Evolutionary conservation across 768 basidiomycete genomes (phyloP).

Genomic region (Hericium coralloides): DNA sequence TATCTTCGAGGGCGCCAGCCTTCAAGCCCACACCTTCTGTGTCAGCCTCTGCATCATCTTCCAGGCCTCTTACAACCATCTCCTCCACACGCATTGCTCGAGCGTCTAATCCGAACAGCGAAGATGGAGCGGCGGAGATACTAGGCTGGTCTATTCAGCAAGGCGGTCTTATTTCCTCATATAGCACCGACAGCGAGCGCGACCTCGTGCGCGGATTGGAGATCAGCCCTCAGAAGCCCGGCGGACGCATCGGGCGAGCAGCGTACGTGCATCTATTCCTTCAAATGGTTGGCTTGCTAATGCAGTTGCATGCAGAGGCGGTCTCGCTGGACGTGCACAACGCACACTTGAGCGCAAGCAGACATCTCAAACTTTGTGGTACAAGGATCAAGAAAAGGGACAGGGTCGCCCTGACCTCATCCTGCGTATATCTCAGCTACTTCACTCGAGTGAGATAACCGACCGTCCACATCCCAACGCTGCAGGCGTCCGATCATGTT

Average conservation of each 20-base stretch:
- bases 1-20: neutral
- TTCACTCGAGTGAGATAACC: neutral
- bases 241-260: neutral
- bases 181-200: neutral
- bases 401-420: neutral
- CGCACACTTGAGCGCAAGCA: slow-evolving; percentile 1
- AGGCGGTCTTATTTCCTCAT: neutral
- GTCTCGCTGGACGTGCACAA: slow-evolving; percentile 8
- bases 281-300: neutral
- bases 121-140: neutral
- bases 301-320: slow-evolving; percentile 1
- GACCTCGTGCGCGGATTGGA: neutral
- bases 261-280: neutral
- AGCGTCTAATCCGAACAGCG: neutral
- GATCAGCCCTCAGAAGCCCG: neutral
- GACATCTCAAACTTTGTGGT: slow-evolving; percentile 7
- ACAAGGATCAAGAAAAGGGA: slow-evolving; percentile 2
- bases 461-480: neutral
- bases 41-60: neutral
- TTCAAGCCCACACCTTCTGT: neutral
- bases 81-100: neutral
- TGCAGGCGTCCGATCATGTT: neutral
- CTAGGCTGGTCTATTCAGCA: neutral
- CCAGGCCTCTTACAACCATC: neutral
- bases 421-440: slow-evolving; percentile 4